Evolutionary conservation across 352 stramenopile genomes (phyloP), one percentile per base, ranked within the genome.

Genomic region (Pseudoperonospora humuli): DNA sequence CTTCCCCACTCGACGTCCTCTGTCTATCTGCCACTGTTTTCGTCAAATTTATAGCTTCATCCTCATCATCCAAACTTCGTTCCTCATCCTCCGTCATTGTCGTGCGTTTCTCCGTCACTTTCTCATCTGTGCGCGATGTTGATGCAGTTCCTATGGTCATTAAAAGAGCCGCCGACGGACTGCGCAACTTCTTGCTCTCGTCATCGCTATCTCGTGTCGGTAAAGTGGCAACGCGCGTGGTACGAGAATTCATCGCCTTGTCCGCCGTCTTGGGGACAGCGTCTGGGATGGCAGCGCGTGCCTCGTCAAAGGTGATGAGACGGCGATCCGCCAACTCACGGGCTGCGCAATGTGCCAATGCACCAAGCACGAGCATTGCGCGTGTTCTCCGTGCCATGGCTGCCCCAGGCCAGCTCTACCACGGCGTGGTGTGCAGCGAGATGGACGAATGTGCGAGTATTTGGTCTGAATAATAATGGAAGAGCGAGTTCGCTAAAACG

Each of bases 231-330:
- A 26, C 7, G 23, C 4, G 4, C 7, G 23, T 26, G 7, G 4
- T 26, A 8, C 23, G 23, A 26, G 23, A 7, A 7, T 37, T 24
- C 9, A 37, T 32, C 10, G 36, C 28, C 11, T 59, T 28, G n/a
- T 55, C 35, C 14, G 31, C 47, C 27, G 50, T 32, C 17, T 45
- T 28, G 5, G 15, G 23, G 3, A 37, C 48, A 7, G 42, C 5
- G 41, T 39, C 38, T n/a, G n/a, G n/a, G n/a, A n/a, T n/a, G n/a
- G n/a, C n/a, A n/a, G n/a, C n/a, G n/a, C n/a, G n/a, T n/a, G n/a
- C n/a, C n/a, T 57, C 52, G 38, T 61, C 39, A 35, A 60, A 60
- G 9, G 43, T 47, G 18, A 69, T 45, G 14, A 64, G 39, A n/a
- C 25, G 42, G 13, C 44, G 39, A 32, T 14, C 43, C 9, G 44